These are phyloP conservation scores for Termitomyces sp. DNA, from an alignment of 768 basidiomycete genomes.

Conservation along the genomic window DNA sequence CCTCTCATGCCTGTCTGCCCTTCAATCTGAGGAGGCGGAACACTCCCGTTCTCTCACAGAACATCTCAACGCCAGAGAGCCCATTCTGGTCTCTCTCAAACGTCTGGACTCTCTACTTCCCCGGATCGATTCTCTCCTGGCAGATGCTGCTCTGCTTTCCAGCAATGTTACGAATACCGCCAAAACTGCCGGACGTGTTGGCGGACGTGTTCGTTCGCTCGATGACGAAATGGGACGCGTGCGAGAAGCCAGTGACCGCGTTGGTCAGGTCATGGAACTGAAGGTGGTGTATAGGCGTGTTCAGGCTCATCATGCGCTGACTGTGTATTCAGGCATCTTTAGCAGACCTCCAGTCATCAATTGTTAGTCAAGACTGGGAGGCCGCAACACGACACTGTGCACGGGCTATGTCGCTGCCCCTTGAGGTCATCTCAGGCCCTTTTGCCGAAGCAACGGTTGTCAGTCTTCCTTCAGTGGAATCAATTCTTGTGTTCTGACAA, in stretches of 20 bases:
- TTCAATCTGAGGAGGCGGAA: slow-evolving; percentile 75
- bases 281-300: slow-evolving; percentile 52
- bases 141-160: slow-evolving; percentile 52
- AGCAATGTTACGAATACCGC: slow-evolving; percentile 68
- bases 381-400: slow-evolving; percentile 88
- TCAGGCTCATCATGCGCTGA: slow-evolving; percentile 1
- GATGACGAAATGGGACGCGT: slow-evolving; percentile 95
- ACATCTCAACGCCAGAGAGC: slow-evolving; percentile 64
- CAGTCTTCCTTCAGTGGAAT: slow-evolving; percentile 21
- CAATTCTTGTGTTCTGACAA: background rate
- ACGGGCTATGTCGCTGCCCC: slow-evolving; percentile 82
- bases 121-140: slow-evolving; percentile 56
- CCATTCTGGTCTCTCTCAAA: slow-evolving; percentile 57
- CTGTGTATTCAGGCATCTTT: slow-evolving; percentile 32
- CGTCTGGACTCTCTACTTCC: slow-evolving; percentile 61
- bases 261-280: slow-evolving; percentile 91
- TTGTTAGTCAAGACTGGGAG: slow-evolving; percentile 92
- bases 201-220: slow-evolving; percentile 82
- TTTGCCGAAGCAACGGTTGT: slow-evolving; percentile 91
- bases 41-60: slow-evolving; percentile 71
- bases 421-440: slow-evolving; percentile 71
- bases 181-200: slow-evolving; percentile 81
- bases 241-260: slow-evolving; percentile 84
- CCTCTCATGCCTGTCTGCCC: slow-evolving; percentile 65
- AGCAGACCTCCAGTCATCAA: slow-evolving; percentile 59